Evolutionary conservation across 352 stramenopile species (phyloP).

Genomic region (Globisporangium canariense): DNA sequence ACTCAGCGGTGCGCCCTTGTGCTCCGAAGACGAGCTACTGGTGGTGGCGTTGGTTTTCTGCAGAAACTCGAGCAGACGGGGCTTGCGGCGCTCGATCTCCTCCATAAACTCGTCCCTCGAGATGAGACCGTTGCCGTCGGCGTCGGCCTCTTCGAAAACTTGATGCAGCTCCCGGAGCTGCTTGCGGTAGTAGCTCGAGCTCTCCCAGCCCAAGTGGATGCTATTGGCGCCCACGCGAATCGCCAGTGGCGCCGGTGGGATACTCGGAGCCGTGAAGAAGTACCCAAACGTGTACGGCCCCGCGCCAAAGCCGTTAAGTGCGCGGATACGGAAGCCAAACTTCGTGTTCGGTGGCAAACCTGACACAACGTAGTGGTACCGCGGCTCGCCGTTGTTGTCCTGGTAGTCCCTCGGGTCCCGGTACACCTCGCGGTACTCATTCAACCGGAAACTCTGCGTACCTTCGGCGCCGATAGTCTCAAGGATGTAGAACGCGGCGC

Average conservation of each 20-base stretch:
- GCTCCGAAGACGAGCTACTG: neutral
- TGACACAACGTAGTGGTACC: constrained; percentile 68
- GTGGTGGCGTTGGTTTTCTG: constrained; percentile 44
- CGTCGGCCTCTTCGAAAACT: constrained; percentile 82
- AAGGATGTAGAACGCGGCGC: constrained; percentile 79
- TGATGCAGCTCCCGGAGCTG: constrained; percentile 70
- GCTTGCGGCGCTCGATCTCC: constrained; percentile 75
- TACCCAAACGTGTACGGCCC: constrained; percentile 81
- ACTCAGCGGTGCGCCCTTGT: constrained; percentile 35
- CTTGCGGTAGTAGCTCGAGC: constrained; percentile 54
- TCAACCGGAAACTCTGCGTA: constrained; percentile 56
- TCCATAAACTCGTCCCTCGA: constrained; percentile 86
- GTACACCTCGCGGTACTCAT: constrained; percentile 80
- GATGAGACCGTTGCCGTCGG: constrained; percentile 67
- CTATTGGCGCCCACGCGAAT: constrained; percentile 63
- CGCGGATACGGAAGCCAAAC: constrained; percentile 87
- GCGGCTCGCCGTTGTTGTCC: constrained; percentile 73
- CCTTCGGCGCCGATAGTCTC: constrained; percentile 78
- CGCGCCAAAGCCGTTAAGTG: constrained; percentile 89
- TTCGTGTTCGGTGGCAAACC: constrained; percentile 81
- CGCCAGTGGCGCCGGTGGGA: constrained; percentile 62
- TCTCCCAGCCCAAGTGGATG: constrained; percentile 79
- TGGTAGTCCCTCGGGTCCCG: constrained; percentile 85
- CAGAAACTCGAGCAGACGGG: constrained; percentile 68
- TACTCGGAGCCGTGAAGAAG: constrained; percentile 79